These are phyloP conservation scores for Amaranthus cruentus DNA, from an alignment of 148 eudicot genomes.

Conservation along the genomic window DNA sequence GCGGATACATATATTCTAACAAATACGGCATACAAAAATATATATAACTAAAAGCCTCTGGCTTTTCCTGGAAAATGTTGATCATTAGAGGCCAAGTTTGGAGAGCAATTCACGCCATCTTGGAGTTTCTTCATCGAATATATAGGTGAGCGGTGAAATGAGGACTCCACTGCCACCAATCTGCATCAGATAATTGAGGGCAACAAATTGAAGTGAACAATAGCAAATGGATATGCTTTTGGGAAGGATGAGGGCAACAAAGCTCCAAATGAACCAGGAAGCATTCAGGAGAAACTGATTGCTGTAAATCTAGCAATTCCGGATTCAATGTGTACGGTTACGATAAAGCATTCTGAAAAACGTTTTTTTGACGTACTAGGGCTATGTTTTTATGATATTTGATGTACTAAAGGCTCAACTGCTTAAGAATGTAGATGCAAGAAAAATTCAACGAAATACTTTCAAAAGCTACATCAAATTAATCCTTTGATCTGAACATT, in stretches of 20 bases:
- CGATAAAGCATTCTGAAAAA: no score
- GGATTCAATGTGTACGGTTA: not conserved
- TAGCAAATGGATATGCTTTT: not conserved
- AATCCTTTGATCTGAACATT: no score
- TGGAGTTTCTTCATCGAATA: conserved; percentile 93
- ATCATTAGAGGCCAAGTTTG: conserved; percentile 45
- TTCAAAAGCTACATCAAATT: no score
- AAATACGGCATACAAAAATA: not conserved
- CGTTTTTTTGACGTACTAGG: no score
- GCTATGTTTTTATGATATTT: no score
- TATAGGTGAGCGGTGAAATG: conserved; percentile 81
- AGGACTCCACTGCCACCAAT: conserved; percentile 95
- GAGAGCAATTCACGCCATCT: conserved; percentile 69
- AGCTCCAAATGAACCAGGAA: not conserved
- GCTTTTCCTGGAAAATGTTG: not conserved
- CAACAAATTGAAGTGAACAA: no score
- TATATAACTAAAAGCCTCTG: not conserved
- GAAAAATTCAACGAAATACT: no score
- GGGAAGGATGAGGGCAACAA: not conserved
- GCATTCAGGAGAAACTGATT: not conserved
- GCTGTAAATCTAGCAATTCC: not conserved
- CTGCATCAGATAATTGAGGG: conserved; percentile 34
- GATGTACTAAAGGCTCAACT: no score
- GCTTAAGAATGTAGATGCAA: no score
- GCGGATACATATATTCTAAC: not conserved